Evolutionary conservation across 345 rosid species (phyloP), one percentile per base, ranked within the genome.

Genomic region (Angophora floribunda): DNA sequence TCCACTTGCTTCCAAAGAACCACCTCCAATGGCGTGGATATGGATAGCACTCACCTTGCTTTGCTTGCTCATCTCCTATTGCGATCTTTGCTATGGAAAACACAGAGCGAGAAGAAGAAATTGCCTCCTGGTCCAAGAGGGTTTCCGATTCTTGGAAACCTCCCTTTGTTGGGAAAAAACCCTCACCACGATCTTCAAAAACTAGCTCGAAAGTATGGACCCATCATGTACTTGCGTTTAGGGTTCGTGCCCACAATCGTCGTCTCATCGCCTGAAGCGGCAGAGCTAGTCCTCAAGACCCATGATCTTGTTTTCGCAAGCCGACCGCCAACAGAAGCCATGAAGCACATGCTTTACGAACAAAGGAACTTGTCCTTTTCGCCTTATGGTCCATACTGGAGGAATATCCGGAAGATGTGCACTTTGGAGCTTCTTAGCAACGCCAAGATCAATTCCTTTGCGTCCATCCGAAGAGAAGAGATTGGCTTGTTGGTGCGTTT

Each of bases 61-160:
- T 30, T 67, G 19, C 44, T 67, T 14, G 79, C 22, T 67, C 79
- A 67, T 67, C 79, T 67, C 79, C 5, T 67, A 1, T 6, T 67
- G 9, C 79, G 44, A n/a, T 92, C 93, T 86, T 90, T 24, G 21
- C 87, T 91, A 92, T 57, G 89, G 26, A 63, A 93, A 26, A 47
- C 89, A 26, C 93, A 90, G 10, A 47, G 87, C 59, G 88, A 86
- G 6, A 92, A 93, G 6, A 92, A 93, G 59, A 88, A n/a, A 63
- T 50, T 88, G 55, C 94, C 95, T 22, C 96, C 96, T 7, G 94
- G 96, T 5, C 94, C 95, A 1, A 85, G 51, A 52, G 94, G 94
- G 30, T 52, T 90, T 15, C 95, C 94, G 0, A 82, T 94, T 21
- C 75, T 93, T 2, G 95, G 95, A 45, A 90, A 59, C 91, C 92